Evolutionary conservation across 768 basidiomycete genomes (phyloP).

Genomic region (Coprinopsis cinerea): DNA sequence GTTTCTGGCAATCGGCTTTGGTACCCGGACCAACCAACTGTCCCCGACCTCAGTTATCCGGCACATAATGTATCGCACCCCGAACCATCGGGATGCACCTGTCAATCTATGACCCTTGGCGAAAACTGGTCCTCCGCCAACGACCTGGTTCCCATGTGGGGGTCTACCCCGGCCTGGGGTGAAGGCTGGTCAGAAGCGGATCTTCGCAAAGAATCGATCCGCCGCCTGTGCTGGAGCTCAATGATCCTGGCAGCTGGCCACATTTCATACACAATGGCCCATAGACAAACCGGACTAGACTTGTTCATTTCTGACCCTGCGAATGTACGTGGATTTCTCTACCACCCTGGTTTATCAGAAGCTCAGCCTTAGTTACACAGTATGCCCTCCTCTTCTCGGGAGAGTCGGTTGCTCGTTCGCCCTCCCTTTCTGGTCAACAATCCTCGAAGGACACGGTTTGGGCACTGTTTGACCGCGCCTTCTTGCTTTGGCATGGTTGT

Average conservation of each 20-base stretch:
- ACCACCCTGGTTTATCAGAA: background rate
- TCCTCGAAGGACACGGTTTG: conserved; percentile 64
- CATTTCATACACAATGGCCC: conserved; percentile 51
- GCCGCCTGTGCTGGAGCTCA: conserved; percentile 69
- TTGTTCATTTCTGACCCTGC: conserved; percentile 58
- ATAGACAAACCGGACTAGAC: conserved; percentile 32
- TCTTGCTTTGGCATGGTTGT: conserved; percentile 71
- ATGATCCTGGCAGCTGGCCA: conserved; percentile 60
- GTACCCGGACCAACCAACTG: conserved; percentile 18
- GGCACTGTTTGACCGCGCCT: conserved; percentile 67
- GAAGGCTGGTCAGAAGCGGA: conserved; percentile 53
- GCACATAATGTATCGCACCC: background rate
- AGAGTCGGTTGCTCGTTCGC: conserved; percentile 45
- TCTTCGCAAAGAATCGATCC: conserved; percentile 63
- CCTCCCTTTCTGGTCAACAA: conserved; percentile 16
- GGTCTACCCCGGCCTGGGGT: conserved; percentile 60
- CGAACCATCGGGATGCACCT: conserved; percentile 33
- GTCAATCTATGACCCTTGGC: conserved; percentile 44
- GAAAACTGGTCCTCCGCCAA: conserved; percentile 42
- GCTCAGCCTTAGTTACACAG: conserved; percentile 26
- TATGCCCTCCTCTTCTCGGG: conserved; percentile 72
- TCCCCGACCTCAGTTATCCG: conserved; percentile 2
- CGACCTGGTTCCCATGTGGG: conserved; percentile 59
- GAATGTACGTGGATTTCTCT: conserved; percentile 48
- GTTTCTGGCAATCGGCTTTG: conserved; percentile 5